A percentile compares a stretch with the other conserved stretches of the same genome.
These are phyloP conservation scores for Biscogniauxia mediterranea DNA, from an alignment of 2,329 filamentous ascomycete species.

Conservation along the genomic window DNA sequence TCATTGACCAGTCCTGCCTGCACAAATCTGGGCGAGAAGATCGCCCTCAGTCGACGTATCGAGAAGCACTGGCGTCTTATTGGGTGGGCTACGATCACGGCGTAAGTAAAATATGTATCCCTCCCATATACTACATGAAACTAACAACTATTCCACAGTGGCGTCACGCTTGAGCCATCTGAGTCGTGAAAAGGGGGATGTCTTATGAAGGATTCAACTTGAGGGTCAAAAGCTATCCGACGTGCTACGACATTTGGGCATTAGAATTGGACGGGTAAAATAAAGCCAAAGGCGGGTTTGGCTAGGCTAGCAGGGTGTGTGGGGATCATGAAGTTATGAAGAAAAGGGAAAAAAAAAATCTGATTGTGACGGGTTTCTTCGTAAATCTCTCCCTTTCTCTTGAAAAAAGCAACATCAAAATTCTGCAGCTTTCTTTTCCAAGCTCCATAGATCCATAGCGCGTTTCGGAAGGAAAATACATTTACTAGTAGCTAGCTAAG, in stretches of 20 bases:
- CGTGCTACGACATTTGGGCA: slow-evolving; percentile 1
- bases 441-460: too few relatives aligned
- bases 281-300: neutral
- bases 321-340: slow-evolving; percentile 3
- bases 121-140: slow-evolving; percentile 8
- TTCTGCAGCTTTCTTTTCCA: neutral
- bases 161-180: slow-evolving; percentile 54
- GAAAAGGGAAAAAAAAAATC: neutral
- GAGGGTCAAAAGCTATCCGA: slow-evolving; percentile 1
- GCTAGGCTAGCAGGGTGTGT: slow-evolving; percentile 1
- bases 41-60: slow-evolving; percentile 91
- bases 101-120: slow-evolving; percentile 13
- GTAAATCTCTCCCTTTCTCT: too few relatives aligned
- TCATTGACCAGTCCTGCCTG: slow-evolving; percentile 90
- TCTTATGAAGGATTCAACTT: neutral
- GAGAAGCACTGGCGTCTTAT: slow-evolving; percentile 57
- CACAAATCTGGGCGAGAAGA: slow-evolving; percentile 97
- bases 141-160: slow-evolving; percentile 36
- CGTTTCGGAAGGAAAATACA: too few relatives aligned
- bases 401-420: neutral
- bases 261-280: neutral
- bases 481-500: too few relatives aligned
- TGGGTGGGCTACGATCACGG: slow-evolving; percentile 42
- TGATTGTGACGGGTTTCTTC: neutral
- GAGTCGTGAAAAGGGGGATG: slow-evolving; percentile 24